These are phyloP conservation scores for Erodium maritimum DNA, from an alignment of 345 rosid genomes.

Conservation along the genomic window DNA sequence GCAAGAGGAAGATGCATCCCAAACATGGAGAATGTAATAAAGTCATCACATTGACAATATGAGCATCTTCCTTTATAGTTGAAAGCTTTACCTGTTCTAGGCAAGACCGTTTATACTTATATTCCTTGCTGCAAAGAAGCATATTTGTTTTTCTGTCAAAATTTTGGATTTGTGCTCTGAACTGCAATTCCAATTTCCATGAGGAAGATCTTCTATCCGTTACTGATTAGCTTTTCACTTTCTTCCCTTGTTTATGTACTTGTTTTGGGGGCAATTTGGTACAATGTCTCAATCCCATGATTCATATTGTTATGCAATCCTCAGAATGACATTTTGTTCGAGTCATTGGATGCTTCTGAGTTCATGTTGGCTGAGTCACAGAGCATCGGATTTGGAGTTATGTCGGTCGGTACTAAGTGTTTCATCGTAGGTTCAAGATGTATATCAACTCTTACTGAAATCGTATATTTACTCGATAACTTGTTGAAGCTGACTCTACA, in stretches of 20 bases:
- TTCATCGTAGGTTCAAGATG: slow-evolving; percentile 7
- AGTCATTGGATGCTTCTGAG: neutral
- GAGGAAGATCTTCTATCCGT: neutral
- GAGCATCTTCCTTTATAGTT: slow-evolving; percentile 22
- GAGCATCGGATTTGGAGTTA: neutral
- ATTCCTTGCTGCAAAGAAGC: slow-evolving; percentile 3
- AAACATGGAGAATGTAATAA: slow-evolving; percentile 17
- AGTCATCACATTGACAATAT: slow-evolving; percentile 7
- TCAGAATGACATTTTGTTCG: neutral
- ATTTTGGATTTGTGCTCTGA: neutral
- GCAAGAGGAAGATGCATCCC: neutral
- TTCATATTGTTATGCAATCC: neutral
- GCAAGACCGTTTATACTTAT: neutral
- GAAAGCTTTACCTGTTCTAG: slow-evolving; percentile 11
- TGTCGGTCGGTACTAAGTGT: neutral
- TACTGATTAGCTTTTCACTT: too few relatives aligned
- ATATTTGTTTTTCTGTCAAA: neutral
- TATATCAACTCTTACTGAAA: too few relatives aligned
- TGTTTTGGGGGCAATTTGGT: neutral
- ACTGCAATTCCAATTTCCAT: neutral
- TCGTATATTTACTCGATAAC: slow-evolving; percentile 2
- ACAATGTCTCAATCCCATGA: neutral
- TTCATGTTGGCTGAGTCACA: too few relatives aligned
- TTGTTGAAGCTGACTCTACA: slow-evolving; percentile 34
- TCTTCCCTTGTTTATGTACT: neutral